Percentiles rank a stretch among this genome's conserved stretches.
phyloP scores from a whole-genome alignment of 2,329 filamentous ascomycete genomes.

The Macroventuria anomochaeta region DNA sequence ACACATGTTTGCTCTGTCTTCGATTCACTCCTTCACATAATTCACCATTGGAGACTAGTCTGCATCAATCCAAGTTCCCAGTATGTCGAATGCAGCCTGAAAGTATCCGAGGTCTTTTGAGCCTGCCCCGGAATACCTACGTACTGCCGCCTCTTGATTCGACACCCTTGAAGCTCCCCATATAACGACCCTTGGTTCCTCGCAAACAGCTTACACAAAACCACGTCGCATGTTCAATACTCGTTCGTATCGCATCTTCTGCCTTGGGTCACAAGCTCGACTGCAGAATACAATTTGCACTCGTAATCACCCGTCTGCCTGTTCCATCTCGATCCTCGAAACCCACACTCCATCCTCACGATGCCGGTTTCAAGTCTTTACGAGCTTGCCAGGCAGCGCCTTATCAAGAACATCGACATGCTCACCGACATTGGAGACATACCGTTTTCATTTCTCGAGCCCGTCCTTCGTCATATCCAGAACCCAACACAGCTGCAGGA shows the following conservation, averaged over 20 bases:
- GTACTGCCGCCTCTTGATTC: background rate
- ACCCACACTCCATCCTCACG: background rate
- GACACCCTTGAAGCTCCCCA: background rate
- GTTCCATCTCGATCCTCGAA: background rate
- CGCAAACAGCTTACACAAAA: background rate
- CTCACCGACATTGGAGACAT: slow-evolving; percentile 75
- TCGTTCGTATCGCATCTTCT: background rate
- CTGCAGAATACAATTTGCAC: background rate
- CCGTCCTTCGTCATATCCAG: slow-evolving; percentile 74
- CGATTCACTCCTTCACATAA: background rate
- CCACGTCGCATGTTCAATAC: background rate
- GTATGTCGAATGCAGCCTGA: background rate
- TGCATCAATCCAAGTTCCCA: background rate
- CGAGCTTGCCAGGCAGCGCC: slow-evolving; percentile 49
- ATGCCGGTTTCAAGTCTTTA: slow-evolving; percentile 49
- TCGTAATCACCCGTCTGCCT: background rate
- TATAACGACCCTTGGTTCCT: background rate
- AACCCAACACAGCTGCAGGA: slow-evolving; percentile 73
- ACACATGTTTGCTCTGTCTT: background rate
- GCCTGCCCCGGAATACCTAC: background rate
- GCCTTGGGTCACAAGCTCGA: background rate
- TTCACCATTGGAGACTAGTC: background rate
- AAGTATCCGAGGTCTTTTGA: background rate
- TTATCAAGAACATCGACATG: slow-evolving; percentile 51
- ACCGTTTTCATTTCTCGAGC: slow-evolving; percentile 68